phyloP scores from a whole-genome alignment of 2,329 filamentous ascomycete genomes.

The Penicillium sp. region DNA sequence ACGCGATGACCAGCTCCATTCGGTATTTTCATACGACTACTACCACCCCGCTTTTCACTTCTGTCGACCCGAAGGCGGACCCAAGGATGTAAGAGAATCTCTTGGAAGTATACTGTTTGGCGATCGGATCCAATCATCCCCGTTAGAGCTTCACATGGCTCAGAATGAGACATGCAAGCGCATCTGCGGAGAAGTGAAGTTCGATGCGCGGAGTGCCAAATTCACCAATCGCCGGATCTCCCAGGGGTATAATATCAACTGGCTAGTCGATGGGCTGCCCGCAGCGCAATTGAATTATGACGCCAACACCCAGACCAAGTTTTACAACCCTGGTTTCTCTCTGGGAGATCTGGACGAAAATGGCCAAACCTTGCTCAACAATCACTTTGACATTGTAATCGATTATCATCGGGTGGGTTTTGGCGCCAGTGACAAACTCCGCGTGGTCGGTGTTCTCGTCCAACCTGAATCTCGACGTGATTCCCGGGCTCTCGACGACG shows the following conservation, averaged over 20 bases:
- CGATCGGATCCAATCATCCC: slow-evolving; percentile 94
- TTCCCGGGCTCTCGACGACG: slow-evolving; percentile 46
- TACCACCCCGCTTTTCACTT: slow-evolving; percentile 85
- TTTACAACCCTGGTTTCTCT: slow-evolving; percentile 87
- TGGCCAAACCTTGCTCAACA: slow-evolving; percentile 64
- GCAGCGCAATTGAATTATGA: slow-evolving; percentile 80
- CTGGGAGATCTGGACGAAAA: slow-evolving; percentile 57
- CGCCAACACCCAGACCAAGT: slow-evolving; percentile 66
- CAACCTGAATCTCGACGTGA: slow-evolving; percentile 68
- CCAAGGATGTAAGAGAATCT: slow-evolving; percentile 76
- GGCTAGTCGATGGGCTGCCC: slow-evolving; percentile 89
- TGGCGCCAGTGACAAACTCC: slow-evolving; percentile 56
- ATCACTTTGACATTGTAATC: slow-evolving; percentile 90
- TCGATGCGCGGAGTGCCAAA: slow-evolving; percentile 58
- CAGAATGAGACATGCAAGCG: slow-evolving; percentile 81
- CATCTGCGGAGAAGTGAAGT: slow-evolving; percentile 64
- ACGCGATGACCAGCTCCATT: slow-evolving; percentile 73
- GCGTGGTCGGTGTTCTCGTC: slow-evolving; percentile 88
- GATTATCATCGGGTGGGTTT: slow-evolving; percentile 78
- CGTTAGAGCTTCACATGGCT: slow-evolving; percentile 81
- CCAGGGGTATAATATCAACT: slow-evolving; percentile 87
- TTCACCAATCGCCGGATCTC: slow-evolving; percentile 80
- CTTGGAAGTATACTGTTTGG: slow-evolving; percentile 95
- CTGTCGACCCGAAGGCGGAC: slow-evolving; percentile 71
- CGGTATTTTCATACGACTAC: slow-evolving; percentile 95